Conservation (phyloP, 2,329 filamentous ascomycete genomes). For the Fusarium dimerum region DNA sequence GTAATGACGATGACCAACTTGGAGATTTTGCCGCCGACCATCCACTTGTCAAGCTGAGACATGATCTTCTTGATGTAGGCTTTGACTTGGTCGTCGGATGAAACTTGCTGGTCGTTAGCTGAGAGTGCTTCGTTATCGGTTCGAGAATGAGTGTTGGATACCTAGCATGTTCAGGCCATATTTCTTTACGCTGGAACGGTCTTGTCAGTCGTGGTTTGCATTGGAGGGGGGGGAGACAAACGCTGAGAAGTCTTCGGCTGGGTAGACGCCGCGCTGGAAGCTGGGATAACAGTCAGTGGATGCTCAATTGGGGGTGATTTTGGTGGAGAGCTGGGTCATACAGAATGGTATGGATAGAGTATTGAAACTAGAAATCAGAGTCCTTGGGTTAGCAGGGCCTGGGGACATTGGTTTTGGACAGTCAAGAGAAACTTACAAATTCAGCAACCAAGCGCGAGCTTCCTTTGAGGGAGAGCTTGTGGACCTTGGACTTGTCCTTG, state of each 20-base stretch:
- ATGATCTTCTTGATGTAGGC: conserved; percentile 99
- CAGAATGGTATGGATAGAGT: conserved; percentile 96
- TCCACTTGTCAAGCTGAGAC: conserved; percentile 96
- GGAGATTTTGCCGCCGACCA: conserved; percentile 94
- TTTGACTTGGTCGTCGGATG: conserved; percentile 96
- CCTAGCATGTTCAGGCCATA: conserved; percentile 98
- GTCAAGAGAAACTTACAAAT: conserved; percentile 69
- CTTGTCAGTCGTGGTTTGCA: conserved; percentile 3
- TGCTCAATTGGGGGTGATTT: too few relatives aligned
- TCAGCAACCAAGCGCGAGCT: conserved; percentile 86
- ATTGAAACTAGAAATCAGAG: conserved; percentile 71
- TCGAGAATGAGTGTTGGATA: conserved; percentile 36
- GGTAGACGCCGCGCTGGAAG: conserved; percentile 84
- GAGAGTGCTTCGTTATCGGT: neutral
- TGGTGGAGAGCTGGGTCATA: conserved; percentile 43
- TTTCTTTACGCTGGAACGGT: conserved; percentile 72
- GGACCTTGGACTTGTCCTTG: conserved; percentile 81
- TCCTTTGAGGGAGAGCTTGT: conserved; percentile 90
- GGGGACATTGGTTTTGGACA: neutral
- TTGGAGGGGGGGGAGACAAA: conserved; percentile 44
- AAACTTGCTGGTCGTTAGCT: conserved; percentile 56
- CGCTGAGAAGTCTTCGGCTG: conserved; percentile 95
- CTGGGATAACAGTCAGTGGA: conserved; percentile 41
- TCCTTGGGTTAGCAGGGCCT: conserved; percentile 15
- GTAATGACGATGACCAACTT: conserved; percentile 97